Conservation (phyloP, 306 rosid species). For the Erythrophleum fordii region DNA sequence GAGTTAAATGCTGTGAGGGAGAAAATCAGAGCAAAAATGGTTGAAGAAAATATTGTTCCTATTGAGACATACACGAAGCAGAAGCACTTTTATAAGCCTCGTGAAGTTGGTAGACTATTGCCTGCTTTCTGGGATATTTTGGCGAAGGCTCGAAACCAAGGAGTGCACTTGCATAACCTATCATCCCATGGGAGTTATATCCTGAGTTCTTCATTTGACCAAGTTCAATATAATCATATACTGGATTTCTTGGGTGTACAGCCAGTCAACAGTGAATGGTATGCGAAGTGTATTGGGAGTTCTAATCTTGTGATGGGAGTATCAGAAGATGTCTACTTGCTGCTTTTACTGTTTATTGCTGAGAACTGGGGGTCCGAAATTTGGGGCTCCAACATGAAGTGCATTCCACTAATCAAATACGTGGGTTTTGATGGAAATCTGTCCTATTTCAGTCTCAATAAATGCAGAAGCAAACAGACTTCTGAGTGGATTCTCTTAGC, state of each 20-base stretch:
- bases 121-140: conserved; percentile 68
- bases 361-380: conserved; percentile 47
- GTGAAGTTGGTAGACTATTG: conserved; percentile 61
- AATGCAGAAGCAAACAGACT: not conserved
- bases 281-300: conserved; percentile 71
- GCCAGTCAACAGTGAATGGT: conserved; percentile 59
- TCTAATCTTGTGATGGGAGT: conserved; percentile 57
- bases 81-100: conserved; percentile 67
- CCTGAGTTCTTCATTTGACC: conserved; percentile 62
- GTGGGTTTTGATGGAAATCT: conserved; percentile 43
- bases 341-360: conserved; percentile 60
- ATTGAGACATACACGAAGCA: conserved; percentile 57
- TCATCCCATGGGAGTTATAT: conserved; percentile 61
- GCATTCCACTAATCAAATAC: conserved; percentile 56
- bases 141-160: conserved; percentile 44
- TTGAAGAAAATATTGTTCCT: conserved; percentile 60
- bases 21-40: conserved; percentile 48
- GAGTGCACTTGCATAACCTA: conserved; percentile 50
- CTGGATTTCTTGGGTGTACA: conserved; percentile 60
- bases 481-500: conserved; percentile 41
- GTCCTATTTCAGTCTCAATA: conserved; percentile 47
- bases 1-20: conserved; percentile 59
- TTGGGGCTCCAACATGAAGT: conserved; percentile 35
- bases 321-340: conserved; percentile 56
- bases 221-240: conserved; percentile 41